Evolutionary conservation across 768 basidiomycete species (phyloP).

Genomic region (Pulveroboletus sp.): DNA sequence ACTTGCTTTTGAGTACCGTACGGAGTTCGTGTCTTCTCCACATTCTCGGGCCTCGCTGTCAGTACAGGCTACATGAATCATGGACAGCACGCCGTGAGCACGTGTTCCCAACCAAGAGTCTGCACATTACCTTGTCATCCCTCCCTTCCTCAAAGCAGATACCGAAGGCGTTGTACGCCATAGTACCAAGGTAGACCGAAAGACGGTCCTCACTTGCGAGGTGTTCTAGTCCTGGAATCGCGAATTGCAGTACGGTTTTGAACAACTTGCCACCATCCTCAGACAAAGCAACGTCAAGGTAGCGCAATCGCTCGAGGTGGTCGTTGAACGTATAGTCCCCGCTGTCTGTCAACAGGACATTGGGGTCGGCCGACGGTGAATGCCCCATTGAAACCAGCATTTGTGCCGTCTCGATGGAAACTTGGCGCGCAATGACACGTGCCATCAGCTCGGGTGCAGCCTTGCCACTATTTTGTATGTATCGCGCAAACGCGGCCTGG

Average conservation of each 20-base stretch:
- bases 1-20: conserved; percentile 72
- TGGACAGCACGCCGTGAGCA: neutral
- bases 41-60: conserved; percentile 57
- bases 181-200: conserved; percentile 58
- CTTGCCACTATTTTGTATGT: conserved; percentile 46
- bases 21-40: conserved; percentile 73
- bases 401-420: conserved; percentile 60
- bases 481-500: conserved; percentile 55
- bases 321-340: conserved; percentile 65
- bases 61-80: conserved; percentile 43
- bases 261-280: conserved; percentile 50
- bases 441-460: conserved; percentile 57
- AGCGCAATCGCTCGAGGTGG: conserved; percentile 73
- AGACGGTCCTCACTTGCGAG: conserved; percentile 65
- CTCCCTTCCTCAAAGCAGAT: conserved; percentile 64
- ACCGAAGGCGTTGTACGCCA: conserved; percentile 76
- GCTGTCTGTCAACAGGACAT: conserved; percentile 35
- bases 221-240: conserved; percentile 69
- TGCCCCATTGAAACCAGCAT: conserved; percentile 34
- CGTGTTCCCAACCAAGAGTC: neutral
- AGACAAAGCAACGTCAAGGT: conserved; percentile 49
- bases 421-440: conserved; percentile 69
- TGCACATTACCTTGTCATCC: conserved; percentile 56
- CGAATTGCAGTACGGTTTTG: conserved; percentile 50
- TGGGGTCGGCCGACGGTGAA: conserved; percentile 9